Percentiles rank a stretch among this genome's conserved stretches.
Conservation (phyloP, 805 yeast species). For the Pichia scutulata region DNA sequence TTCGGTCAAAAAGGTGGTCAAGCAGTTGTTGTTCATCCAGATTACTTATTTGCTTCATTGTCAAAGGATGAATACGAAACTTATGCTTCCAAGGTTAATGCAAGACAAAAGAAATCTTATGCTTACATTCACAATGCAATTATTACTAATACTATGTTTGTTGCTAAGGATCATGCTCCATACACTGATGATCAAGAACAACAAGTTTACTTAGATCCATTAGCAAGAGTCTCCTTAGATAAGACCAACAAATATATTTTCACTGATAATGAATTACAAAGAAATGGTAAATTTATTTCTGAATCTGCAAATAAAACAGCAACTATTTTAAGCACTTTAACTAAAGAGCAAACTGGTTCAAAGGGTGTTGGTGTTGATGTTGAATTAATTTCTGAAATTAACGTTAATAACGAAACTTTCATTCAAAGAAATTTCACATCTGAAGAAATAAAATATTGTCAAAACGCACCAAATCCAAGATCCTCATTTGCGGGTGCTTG, state of each 20-base stretch:
- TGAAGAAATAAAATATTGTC: constrained; percentile 73
- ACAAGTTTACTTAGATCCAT: constrained; percentile 91
- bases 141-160: constrained; percentile 83
- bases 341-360: constrained; percentile 35
- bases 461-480: constrained; percentile 63
- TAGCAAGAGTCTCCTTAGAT: constrained; percentile 56
- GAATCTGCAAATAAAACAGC: constrained; percentile 52
- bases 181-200: constrained; percentile 83
- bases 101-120: constrained; percentile 85
- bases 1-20: constrained; percentile 99
- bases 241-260: constrained; percentile 38
- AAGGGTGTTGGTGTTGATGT: constrained; percentile 95
- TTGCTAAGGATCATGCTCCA: constrained; percentile 90
- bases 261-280: constrained; percentile 45
- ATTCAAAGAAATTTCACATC: constrained; percentile 86
- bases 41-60: constrained; percentile 82
- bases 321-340: constrained; percentile 48
- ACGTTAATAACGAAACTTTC: constrained; percentile 84
- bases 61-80: constrained; percentile 62
- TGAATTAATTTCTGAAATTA: constrained; percentile 75
- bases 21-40: constrained; percentile 86
- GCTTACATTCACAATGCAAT: constrained; percentile 94
- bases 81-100: constrained; percentile 62
- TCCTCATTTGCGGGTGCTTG: constrained; percentile 96
- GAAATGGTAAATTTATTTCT: constrained; percentile 34